Base-by-base conservation (phyloP, 441 rosid genomes). In the Flueggea neowawraea region DNA sequence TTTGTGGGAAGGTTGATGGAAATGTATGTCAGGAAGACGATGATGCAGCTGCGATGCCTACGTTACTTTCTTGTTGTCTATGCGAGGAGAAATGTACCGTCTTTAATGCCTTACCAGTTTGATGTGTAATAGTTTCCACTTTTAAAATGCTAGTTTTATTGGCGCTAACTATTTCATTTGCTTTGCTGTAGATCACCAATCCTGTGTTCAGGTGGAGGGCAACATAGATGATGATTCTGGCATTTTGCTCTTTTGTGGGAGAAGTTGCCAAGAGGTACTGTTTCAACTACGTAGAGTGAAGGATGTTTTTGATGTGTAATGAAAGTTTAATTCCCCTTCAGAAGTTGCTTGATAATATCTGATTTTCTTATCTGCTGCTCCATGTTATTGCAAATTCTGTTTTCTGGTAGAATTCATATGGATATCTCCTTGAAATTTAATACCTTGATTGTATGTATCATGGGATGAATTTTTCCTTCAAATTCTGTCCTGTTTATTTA, bases 71-170 rank as follows among this genome's bases (percentile, higher is more conserved):
- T 5, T 91, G 98, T 83, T 36, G 49, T 70, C 64, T 86, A 67
- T 95, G 99, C 59, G 85, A 89, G 80, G 95, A 84, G 73, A 91
- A 89, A 85, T 95, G 99, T 95, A 91, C 52, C 63, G 54, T 50
- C 67, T 54, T 64, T 50, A 70, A 54, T 62, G 66, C 65, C 43
- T 52, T 51, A 61, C 28, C 63, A 6, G 16, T 67, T 39, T 53
- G n/a, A n/a, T n/a, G 28, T 52, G 11, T 31, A 31, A 9, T 52
- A 6, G 54, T 57, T 4, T 48, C 47, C 66, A 59, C 43, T 56
- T 44, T 16, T 54, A 3, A 9, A 17, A 62, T 5, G 55, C 10
- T 55, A 55, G 63, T 47, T 55, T 58, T 55, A 57, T 60, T 54
- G 57, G 14, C 32, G 58, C 69, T 66, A 56, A 73, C 51, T 5